A percentile compares a stretch with the other conserved stretches of the same genome.
Conservation (phyloP, 2,329 filamentous ascomycete species). For the Arthroderma sp. region DNA sequence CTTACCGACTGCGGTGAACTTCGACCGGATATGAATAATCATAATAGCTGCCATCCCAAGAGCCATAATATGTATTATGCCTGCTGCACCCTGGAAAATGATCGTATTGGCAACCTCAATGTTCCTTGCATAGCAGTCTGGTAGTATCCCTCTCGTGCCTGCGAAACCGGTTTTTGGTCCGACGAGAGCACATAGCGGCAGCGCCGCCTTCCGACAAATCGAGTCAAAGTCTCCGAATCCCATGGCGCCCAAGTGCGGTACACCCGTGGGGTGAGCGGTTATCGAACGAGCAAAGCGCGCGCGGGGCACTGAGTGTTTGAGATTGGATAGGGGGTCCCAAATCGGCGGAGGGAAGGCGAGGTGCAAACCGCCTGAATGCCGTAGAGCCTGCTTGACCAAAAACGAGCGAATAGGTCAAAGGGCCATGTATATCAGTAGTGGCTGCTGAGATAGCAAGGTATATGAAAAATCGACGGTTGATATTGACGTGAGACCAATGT, state of each 20-base stretch:
- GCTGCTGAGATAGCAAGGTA: background rate
- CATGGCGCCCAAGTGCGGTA: constrained; percentile 43
- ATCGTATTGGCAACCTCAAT: constrained; percentile 96
- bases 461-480: background rate
- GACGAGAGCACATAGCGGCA: constrained; percentile 79
- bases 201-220: constrained; percentile 71
- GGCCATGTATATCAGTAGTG: background rate
- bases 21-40: constrained; percentile 91
- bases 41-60: constrained; percentile 91
- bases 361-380: background rate
- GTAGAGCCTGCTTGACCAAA: background rate
- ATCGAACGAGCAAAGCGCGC: background rate
- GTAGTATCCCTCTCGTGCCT: constrained; percentile 66
- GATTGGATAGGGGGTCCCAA: background rate
- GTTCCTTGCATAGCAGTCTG: constrained; percentile 84
- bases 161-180: constrained; percentile 51
- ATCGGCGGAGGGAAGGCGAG: background rate
- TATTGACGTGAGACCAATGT: background rate
- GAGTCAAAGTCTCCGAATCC: constrained; percentile 82
- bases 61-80: constrained; percentile 83
- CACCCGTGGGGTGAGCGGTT: background rate
- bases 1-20: constrained; percentile 94
- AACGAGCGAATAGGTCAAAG: constrained; percentile 1
- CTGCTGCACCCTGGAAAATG: constrained; percentile 87
- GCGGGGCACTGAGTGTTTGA: background rate